Evolutionary conservation across 2,329 filamentous ascomycete genomes (phyloP).

Genomic region (Aspergillus udagawae): DNA sequence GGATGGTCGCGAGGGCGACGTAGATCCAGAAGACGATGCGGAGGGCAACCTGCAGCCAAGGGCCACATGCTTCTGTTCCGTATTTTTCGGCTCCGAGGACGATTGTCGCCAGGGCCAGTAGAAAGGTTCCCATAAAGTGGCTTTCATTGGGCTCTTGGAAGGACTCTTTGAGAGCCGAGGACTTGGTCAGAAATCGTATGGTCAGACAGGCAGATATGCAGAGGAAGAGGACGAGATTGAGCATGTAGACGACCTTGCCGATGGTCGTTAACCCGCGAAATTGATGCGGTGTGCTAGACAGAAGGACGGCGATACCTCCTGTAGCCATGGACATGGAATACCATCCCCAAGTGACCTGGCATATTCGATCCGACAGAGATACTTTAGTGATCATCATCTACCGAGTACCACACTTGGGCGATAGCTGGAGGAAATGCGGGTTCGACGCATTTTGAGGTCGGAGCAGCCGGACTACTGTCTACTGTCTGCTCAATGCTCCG

Average conservation of each 20-base stretch:
- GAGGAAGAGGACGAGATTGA: constrained; percentile 61
- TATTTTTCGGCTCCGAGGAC: constrained; percentile 63
- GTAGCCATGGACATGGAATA: constrained; percentile 69
- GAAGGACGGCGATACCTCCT: constrained; percentile 60
- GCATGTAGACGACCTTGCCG: constrained; percentile 61
- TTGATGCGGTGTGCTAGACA: constrained; percentile 56
- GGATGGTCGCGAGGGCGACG: constrained; percentile 40
- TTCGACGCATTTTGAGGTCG: too few species aligned
- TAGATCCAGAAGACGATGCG: constrained; percentile 66
- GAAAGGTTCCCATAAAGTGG: constrained; percentile 65
- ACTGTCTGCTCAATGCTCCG: too few species aligned
- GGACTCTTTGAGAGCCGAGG: constrained; percentile 46
- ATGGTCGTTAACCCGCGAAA: constrained; percentile 61
- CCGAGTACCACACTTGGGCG: too few species aligned
- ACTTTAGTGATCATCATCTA: not conserved
- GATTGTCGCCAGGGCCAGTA: constrained; percentile 61
- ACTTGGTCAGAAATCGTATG: constrained; percentile 56
- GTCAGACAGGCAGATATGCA: constrained; percentile 50
- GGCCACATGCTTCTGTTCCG: constrained; percentile 53
- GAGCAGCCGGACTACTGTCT: too few species aligned
- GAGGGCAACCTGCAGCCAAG: constrained; percentile 54
- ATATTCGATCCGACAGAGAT: constrained; percentile 3
- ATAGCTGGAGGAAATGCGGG: too few species aligned
- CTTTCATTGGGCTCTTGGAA: constrained; percentile 61
- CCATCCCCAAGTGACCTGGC: constrained; percentile 63